phyloP scores from a whole-genome alignment of 257 asterid genomes.

The Solanum acaule region DNA sequence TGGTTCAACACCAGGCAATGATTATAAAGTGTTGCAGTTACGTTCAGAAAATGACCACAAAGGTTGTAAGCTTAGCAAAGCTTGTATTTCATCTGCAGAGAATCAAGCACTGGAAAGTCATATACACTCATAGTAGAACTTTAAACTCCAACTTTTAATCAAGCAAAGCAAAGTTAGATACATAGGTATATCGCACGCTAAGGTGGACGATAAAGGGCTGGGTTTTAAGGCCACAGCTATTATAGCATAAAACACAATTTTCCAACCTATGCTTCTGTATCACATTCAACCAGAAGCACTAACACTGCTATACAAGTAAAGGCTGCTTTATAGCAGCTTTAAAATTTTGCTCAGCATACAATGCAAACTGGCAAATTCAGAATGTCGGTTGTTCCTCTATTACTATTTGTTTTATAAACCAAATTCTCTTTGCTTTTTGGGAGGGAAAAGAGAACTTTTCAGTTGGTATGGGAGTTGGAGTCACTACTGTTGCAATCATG shows the following conservation, averaged over 20 bases:
- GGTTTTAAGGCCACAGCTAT: not conserved
- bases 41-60: not conserved
- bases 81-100: not conserved
- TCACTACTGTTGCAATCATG: conserved; percentile 15
- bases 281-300: not conserved
- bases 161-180: not conserved
- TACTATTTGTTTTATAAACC: not conserved
- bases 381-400: not conserved
- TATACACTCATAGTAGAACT: not conserved
- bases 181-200: not conserved
- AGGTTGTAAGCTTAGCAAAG: not conserved
- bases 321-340: not conserved
- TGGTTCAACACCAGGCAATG: not conserved
- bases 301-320: not conserved
- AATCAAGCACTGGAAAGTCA: not conserved
- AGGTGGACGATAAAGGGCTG: not conserved
- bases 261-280: not conserved
- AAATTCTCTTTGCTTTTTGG: not conserved
- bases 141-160: not conserved
- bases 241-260: not conserved
- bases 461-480: not conserved
- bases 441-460: not conserved
- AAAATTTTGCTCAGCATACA: not conserved
- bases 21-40: not conserved
- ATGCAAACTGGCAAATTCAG: not conserved